Base-by-base conservation (phyloP, 345 rosid species). In the Eucalyptus marginata region DNA sequence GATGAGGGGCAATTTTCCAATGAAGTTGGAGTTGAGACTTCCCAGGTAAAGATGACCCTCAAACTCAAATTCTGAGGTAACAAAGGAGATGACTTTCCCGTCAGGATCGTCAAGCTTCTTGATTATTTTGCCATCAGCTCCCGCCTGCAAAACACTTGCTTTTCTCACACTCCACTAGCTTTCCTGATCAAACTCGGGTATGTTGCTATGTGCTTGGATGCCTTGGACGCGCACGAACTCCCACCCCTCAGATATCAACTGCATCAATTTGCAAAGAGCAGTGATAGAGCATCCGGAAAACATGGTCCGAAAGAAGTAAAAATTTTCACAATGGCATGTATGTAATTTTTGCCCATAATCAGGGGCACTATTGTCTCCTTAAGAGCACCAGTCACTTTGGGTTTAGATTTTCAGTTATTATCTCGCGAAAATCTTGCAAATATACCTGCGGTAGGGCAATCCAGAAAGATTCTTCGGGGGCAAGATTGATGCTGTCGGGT, bases 401-500 rank as follows among this genome's bases (percentile, higher is more conserved):
- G 16, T 6, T 29, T 27, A 25, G 25, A 25, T 56, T 6, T 4
- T 51, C 8, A 27, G 52, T 51, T 44, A 6, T 29, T 27, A 51
- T 49, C 10, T 17, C 18, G 64, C 27, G 36, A 86, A 29, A 46
- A 17, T 25, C n/a, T 86, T 40, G 24, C n/a, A 33, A 7, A 52
- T 5, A 13, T 89, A 92, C 94, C 91, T 91, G 92, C 12, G 89
- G 0, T 76, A 94, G 22, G 15, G 91, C 93, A 13, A 95, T 90
- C 96, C 93, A 95, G 91, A 93, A 95, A 31, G 96, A 90, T 33
- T 94, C 95, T n/a, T 95, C 95, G 2, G 94, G 95, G 33, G 94
- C 95, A 31, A 94, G 92, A 83, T 91, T 90, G 87, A 95, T 88
- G 87, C 91, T 94, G 71, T 94, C 93, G 33, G 96, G 94, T 81